These are phyloP conservation scores for Colletotrichum sp. DNA, from an alignment of 2,329 filamentous ascomycete species.

Conservation along the genomic window DNA sequence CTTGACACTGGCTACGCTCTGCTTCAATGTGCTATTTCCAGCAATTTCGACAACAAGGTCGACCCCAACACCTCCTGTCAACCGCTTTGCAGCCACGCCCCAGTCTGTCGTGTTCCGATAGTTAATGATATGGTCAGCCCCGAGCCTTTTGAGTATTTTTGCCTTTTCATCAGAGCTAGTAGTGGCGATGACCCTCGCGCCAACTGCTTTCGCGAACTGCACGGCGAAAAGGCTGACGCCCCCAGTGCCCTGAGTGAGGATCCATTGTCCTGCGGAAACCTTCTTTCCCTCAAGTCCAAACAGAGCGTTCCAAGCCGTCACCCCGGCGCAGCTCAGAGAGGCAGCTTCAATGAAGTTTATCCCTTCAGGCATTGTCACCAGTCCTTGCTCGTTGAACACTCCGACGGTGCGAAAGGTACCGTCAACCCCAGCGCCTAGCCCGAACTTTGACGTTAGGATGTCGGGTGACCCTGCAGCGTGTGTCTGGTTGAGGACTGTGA, in stretches of 20 bases:
- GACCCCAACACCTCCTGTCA: constrained; percentile 43
- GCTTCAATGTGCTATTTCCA: constrained; percentile 41
- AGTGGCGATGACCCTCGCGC: constrained; percentile 46
- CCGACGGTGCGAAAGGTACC: constrained; percentile 35
- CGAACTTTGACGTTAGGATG: constrained; percentile 39
- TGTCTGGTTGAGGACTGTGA: constrained; percentile 31
- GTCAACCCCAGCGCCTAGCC: constrained; percentile 30
- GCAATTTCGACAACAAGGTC: constrained; percentile 50
- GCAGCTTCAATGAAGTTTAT: constrained; percentile 61
- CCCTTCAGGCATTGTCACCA: constrained; percentile 62
- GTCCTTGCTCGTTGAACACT: constrained; percentile 51
- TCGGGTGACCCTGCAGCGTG: constrained; percentile 43
- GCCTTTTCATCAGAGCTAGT: constrained; percentile 50
- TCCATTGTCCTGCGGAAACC: constrained; percentile 36
- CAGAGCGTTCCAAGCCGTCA: constrained; percentile 64
- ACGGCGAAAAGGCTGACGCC: constrained; percentile 46
- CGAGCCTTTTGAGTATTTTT: constrained; percentile 40
- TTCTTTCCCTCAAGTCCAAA: constrained; percentile 51
- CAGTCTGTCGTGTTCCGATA: constrained; percentile 44
- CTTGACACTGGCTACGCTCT: constrained; percentile 43
- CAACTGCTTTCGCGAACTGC: constrained; percentile 44
- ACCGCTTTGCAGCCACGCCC: constrained; percentile 39
- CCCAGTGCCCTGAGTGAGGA: constrained; percentile 47
- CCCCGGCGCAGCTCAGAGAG: constrained; percentile 59
- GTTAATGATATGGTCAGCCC: constrained; percentile 48